Evolutionary conservation across 2,329 filamentous ascomycete genomes (phyloP), one percentile per base, ranked within the genome.

Genomic region (Monosporascus ibericus): DNA sequence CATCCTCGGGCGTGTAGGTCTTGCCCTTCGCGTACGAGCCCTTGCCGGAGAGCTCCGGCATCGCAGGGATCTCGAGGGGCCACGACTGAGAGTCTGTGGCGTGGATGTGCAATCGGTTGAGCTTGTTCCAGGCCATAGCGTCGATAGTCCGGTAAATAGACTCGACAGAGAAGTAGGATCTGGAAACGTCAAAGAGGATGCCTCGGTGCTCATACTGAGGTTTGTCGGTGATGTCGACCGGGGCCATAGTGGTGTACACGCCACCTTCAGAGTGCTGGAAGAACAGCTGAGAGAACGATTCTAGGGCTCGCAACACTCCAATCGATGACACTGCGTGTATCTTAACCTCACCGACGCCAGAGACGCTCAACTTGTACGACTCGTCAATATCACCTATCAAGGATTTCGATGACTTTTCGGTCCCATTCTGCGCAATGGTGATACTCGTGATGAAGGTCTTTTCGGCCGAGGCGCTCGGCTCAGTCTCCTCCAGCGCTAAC

Each of bases 71-170:
- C 59, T 90, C 88, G 24, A 95, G 75, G 0, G 90, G 90, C 87
- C 90, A 95, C 4, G 88, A 88, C 69, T 95, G 90, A 17, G 86
- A 84, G 68, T 95, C 90, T 5, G 88, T 94, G 52, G 86, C 78
- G 72, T 95, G 90, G 50, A 92, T 74, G 69, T 94, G 90, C 52
- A 95, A 77, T 6, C 84, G 78, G 71, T 94, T 94, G 75, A 94
- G 80, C 73, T 95, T 94, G 73, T 85, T 90, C 79, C 84, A 90
- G 1, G 87, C 75, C 58, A 88, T 71, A 40, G 84, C 87, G 64
- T 95, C 88, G 58, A 96, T 88, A 50, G 85, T 89, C 48, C 84
- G 82, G 63, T 85, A 77, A 59, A 95, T 85, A 61, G 88, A 81
- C 3, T 75, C 67, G 24, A 88, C 72, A 1, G 81, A 77, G 68